Evolutionary conservation across 1,139 yeast species (phyloP), one percentile per base, ranked within the genome.

Genomic region (Yamadazyma taylorii): DNA sequence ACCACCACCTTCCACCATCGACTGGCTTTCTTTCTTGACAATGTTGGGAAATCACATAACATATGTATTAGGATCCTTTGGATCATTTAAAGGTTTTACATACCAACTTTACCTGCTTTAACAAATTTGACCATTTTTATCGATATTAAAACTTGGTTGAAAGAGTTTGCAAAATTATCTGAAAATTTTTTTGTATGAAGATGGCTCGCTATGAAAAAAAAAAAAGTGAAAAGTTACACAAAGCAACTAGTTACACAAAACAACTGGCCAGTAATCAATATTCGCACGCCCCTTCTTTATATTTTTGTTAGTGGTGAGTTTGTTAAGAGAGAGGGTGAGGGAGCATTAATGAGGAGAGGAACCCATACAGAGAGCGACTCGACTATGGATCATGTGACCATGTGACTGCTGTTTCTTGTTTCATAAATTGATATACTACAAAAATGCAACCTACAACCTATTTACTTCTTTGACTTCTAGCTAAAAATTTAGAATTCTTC

Each of bases 21-120:
- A n/a, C n/a, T n/a, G n/a, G n/a, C n/a, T n/a, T n/a, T n/a, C n/a
- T n/a, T n/a, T n/a, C n/a, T n/a, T n/a, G n/a, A n/a, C n/a, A n/a
- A n/a, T n/a, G n/a, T n/a, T n/a, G n/a, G n/a, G n/a, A n/a, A n/a
- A n/a, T n/a, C n/a, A n/a, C n/a, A n/a, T n/a, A n/a, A n/a, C n/a
- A n/a, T n/a, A n/a, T n/a, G n/a, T n/a, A n/a, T n/a, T n/a, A n/a
- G n/a, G 26, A 24, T 19, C 21, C 8, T 6, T 19, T 19, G 21
- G 21, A 19, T 19, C 21, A 19, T 19, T 19, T 6, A 19, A 19
- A 19, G 8, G 5, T 6, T 5, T 32, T 48, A 85, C 95, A 74
- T 85, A 85, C 94, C 95, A 85, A 90, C 97, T 87, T 88, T 90
- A 83, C 97, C 97, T 73, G 97, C 86, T 82, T 90, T 90, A 79